phyloP scores from a whole-genome alignment of 2,329 filamentous ascomycete species.

The Aspergillus phoenicis region DNA sequence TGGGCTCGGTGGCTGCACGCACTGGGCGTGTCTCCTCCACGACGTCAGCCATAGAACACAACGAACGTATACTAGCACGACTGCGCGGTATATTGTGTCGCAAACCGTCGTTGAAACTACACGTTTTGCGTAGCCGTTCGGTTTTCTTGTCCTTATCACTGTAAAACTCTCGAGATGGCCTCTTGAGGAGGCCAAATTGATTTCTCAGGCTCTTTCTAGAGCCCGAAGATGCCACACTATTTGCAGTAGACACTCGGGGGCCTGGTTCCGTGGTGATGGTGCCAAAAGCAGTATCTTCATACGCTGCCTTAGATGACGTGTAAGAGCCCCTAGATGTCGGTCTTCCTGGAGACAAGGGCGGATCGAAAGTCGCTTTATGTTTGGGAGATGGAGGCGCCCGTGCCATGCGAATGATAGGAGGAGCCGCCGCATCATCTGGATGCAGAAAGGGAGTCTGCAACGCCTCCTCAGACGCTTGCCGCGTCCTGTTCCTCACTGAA shows the following conservation, averaged over 20 bases:
- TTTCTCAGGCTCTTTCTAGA: constrained; percentile 44
- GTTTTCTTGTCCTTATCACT: constrained; percentile 38
- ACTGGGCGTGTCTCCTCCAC: constrained; percentile 38
- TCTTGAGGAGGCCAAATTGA: constrained; percentile 37
- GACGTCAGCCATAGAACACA: constrained; percentile 47
- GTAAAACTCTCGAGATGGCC: constrained; percentile 40
- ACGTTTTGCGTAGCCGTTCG: constrained; percentile 39
- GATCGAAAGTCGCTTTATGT: constrained; percentile 57
- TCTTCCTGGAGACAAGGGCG: constrained; percentile 31
- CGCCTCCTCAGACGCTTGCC: constrained; percentile 56
- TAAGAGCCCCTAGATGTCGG: constrained; percentile 43
- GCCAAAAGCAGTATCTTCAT: constrained; percentile 42
- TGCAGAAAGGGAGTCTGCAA: constrained; percentile 53
- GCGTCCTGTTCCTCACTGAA: constrained; percentile 73
- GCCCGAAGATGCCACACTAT: constrained; percentile 44
- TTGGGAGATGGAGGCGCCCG: constrained; percentile 79
- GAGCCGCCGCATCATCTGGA: constrained; percentile 59
- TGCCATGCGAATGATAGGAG: constrained; percentile 78
- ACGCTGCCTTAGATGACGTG: constrained; percentile 35
- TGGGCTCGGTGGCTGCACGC: constrained; percentile 23
- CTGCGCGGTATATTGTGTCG: constrained; percentile 39
- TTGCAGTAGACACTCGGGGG: constrained; percentile 39
- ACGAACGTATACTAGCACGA: constrained; percentile 43
- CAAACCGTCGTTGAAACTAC: constrained; percentile 37
- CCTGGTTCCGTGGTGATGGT: constrained; percentile 45